Evolutionary conservation across 140 eudicot species (phyloP), one percentile per base, ranked within the genome.

Genomic region (Ambrosia hybrid): DNA sequence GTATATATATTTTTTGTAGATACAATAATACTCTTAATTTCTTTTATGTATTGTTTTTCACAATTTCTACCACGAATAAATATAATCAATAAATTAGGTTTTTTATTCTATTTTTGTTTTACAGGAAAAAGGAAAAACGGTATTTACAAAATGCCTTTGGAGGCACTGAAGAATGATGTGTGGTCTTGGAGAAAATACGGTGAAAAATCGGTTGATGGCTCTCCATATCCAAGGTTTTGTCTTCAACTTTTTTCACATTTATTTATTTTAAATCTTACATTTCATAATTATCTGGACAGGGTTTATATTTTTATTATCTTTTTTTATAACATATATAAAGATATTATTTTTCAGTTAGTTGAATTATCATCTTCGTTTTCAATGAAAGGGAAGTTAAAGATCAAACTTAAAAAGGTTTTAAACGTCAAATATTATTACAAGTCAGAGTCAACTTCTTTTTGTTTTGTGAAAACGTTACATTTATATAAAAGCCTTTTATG

Each of bases 151-250:
- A 91, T 91, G 48, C 89, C 97, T 12, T 85, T 82, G 11, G 85
- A 86, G 60, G 91, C 86, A 14, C 53, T 88, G 53, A 80, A 94
- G 70, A 80, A 88, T 13, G 96, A 91, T 71, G 73, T 74, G 82
- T 91, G 92, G 92, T 85, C 89, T 65, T 91, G 97, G 97, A 80
- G 84, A 74, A 88, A 88, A 82, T 91, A 88, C 79, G 97, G 92
- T 30, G 87, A 84, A 73, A 91, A 91, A 68, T 87, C 84, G 70
- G 71, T 84, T 41, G 82, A 82, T 57, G 95, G 92, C 57, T 91
- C 97, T 69, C 92, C 90, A 26, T 84, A 83, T 71, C 92, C 95
- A 73, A 91, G 97, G 97, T 91, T 10, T 21, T 21, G 58, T 16
- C 58, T 46, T 37, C 8, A 21, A 52, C 11, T 6, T 60, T 39